These are phyloP conservation scores for Talaromyces liani DNA, from an alignment of 495 filamentous ascomycete genomes.

Conservation along the genomic window DNA sequence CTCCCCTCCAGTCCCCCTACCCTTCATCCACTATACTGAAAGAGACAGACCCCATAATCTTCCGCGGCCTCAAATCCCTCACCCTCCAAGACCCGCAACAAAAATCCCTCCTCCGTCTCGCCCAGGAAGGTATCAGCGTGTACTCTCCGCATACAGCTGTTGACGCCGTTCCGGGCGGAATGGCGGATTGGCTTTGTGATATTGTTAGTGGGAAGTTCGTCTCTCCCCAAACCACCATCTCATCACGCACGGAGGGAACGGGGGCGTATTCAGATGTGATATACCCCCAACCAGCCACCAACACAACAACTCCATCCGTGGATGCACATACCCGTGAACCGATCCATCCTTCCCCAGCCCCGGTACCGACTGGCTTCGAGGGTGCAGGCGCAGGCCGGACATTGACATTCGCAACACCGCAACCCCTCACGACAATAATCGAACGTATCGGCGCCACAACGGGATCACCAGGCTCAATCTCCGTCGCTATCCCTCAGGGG, in stretches of 20 bases:
- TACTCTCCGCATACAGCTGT: conserved; percentile 94
- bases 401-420: conserved; percentile 51
- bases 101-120: conserved; percentile 70
- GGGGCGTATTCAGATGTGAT: conserved; percentile 34
- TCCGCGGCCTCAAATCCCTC: conserved; percentile 80
- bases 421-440: conserved; percentile 54
- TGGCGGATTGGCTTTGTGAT: conserved; percentile 94
- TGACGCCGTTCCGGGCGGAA: conserved; percentile 77
- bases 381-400: conserved; percentile 72
- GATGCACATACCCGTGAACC: conserved; percentile 42
- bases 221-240: not conserved
- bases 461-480: conserved; percentile 58
- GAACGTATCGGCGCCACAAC: conserved; percentile 51
- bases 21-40: not conserved
- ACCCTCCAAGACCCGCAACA: conserved; percentile 82
- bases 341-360: conserved; percentile 41
- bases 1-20: not conserved
- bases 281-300: conserved; percentile 25
- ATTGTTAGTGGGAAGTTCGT: conserved; percentile 49
- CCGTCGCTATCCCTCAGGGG: conserved; percentile 60
- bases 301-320: conserved; percentile 7
- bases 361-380: conserved; percentile 48
- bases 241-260: not conserved
- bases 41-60: conserved; percentile 85
- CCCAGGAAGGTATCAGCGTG: conserved; percentile 85